Evolutionary conservation across 345 rosid species (phyloP).

Genomic region (Microthlaspi erraticum): DNA sequence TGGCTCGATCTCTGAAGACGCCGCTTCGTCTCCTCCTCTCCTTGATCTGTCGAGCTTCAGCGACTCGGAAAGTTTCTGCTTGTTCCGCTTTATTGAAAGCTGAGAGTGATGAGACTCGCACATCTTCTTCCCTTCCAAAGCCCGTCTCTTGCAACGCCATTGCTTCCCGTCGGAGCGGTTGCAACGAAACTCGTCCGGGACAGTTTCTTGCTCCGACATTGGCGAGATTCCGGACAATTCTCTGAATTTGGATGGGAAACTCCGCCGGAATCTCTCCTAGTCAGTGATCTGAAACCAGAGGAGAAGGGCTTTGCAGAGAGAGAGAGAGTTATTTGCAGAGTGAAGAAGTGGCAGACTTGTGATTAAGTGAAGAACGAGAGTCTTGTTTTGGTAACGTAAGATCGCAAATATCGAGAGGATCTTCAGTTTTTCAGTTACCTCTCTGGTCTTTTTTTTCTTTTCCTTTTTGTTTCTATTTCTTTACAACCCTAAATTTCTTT

Average conservation of each 20-base stretch:
- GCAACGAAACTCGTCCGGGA: conserved; percentile 88
- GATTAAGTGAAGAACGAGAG: conserved; percentile 27
- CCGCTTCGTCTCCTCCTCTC: conserved; percentile 40
- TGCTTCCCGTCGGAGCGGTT: conserved; percentile 88
- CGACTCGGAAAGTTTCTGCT: conserved; percentile 69
- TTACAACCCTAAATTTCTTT: background rate
- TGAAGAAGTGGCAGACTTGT: conserved; percentile 34
- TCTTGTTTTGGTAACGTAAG: conserved; percentile 37
- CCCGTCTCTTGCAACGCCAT: conserved; percentile 92
- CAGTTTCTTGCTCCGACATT: conserved; percentile 57
- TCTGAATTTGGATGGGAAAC: conserved; percentile 22
- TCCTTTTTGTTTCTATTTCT: background rate
- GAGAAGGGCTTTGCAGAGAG: conserved; percentile 1
- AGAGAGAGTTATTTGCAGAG: conserved; percentile 35
- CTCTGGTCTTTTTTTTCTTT: background rate
- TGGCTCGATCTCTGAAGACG: conserved; percentile 24
- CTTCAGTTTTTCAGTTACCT: conserved; percentile 38
- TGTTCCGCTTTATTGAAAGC: conserved; percentile 59
- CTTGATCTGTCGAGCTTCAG: conserved; percentile 57
- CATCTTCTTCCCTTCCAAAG: conserved; percentile 75
- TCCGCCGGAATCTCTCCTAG: background rate
- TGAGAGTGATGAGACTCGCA: conserved; percentile 82
- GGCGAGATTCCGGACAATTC: conserved; percentile 23
- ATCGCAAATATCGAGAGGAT: conserved; percentile 35
- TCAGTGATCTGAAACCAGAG: conserved; percentile 36